These are phyloP conservation scores for Allantophomopsis cytisporea DNA, from an alignment of 2,329 filamentous ascomycete genomes.

Conservation along the genomic window DNA sequence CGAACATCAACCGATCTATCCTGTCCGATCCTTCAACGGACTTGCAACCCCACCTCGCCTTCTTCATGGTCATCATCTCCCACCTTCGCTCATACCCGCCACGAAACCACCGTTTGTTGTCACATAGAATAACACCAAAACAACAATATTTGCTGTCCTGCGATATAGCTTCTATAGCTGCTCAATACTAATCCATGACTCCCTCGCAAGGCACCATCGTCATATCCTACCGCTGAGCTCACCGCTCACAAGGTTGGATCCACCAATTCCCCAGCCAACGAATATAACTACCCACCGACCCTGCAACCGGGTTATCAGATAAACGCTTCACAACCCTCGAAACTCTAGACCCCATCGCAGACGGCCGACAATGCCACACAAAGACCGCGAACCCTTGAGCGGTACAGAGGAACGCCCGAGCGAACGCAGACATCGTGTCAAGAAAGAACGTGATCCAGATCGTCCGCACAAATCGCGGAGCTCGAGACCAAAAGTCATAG, in stretches of 20 bases:
- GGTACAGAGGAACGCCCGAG: slow-evolving; percentile 12
- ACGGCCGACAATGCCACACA: slow-evolving; percentile 9
- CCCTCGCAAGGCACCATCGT: too few species aligned
- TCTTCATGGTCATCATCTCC: background rate
- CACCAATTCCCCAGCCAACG: background rate
- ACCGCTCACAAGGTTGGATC: too few species aligned
- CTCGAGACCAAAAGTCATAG: slow-evolving; percentile 14
- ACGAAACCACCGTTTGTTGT: too few species aligned
- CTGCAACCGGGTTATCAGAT: background rate
- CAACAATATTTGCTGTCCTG: too few species aligned
- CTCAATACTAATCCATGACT: too few species aligned
- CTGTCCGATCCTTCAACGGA: too few species aligned
- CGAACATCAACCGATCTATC: too few species aligned
- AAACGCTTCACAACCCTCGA: background rate
- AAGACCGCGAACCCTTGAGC: slow-evolving; percentile 9
- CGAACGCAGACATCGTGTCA: slow-evolving; percentile 15
- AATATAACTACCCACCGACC: too few species aligned
- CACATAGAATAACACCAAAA: too few species aligned
- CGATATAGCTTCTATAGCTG: too few species aligned
- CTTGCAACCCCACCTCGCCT: background rate
- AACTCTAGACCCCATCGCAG: background rate
- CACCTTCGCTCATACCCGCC: too few species aligned
- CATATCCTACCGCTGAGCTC: too few species aligned
- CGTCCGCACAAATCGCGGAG: slow-evolving; percentile 17
- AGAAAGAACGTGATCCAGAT: slow-evolving; percentile 16